Base-by-base conservation (phyloP, 352 stramenopile species). In the Peronospora belbahrii region DNA sequence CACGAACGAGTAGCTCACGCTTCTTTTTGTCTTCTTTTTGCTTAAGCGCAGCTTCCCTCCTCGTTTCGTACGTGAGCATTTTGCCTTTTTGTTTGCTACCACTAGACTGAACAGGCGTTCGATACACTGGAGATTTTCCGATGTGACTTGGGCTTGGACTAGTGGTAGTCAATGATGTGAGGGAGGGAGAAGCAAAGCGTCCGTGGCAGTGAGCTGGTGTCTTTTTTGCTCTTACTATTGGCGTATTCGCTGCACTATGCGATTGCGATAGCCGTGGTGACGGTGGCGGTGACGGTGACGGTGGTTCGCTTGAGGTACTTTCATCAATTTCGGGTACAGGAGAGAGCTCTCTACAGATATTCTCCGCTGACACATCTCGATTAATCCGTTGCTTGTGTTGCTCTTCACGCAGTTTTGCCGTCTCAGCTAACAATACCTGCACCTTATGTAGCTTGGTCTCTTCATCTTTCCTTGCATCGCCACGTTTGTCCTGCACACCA, bases 11-110 rank as follows among this genome's bases (percentile, higher is more conserved):
- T 22, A 85, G 50, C 28, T 85, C 74, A 13, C 78, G 70, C 33
- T 67, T 63, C 18, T 65, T 79, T 41, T 82, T 86, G n/a, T 87
- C 74, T 25, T 86, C 70, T 41, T 75, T 80, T 10, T 83, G 51
- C 42, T 85, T 86, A n/a, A 69, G 63, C 2, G 73, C 69, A 0
- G 70, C 74, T 39, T 85, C 66, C 47, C 65, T 64, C 13, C 75
- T 65, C 28, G 67, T 67, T 49, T 85, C 78, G 25, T 86, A 85
- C 15, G 72, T 71, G 9, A 52, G 43, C 13, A 56, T 46, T 15
- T 52, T 65, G 13, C 35, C 24, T 24, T 50, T 58, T 15, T 35
- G 36, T 53, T 59, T 56, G 42, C 19, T 54, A 36, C 33, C 41
- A 41, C 24, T 34, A 39, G 48, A 53, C n/a, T 50, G 40, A 9